These are phyloP conservation scores for Boletus austroedulis DNA, from an alignment of 1,284 basidiomycete genomes.

Conservation along the genomic window DNA sequence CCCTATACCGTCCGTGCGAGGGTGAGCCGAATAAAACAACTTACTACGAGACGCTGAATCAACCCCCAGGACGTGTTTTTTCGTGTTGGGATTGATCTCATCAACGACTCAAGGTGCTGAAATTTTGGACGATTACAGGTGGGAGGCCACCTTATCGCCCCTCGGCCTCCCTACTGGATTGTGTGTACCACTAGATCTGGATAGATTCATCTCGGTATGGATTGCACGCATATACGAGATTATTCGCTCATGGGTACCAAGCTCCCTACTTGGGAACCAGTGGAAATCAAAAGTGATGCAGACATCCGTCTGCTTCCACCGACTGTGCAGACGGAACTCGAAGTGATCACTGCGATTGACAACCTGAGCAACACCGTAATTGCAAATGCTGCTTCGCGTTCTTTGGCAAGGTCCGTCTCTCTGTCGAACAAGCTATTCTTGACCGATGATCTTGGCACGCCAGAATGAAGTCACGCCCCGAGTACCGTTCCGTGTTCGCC, in stretches of 20 bases:
- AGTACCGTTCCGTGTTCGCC: slow-evolving; percentile 72
- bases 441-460: slow-evolving; percentile 1
- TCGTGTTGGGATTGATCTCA: slow-evolving; percentile 84
- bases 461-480: slow-evolving; percentile 80
- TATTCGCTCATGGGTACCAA: slow-evolving; percentile 32
- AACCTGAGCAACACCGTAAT: slow-evolving; percentile 96
- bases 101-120: slow-evolving; percentile 74
- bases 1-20: slow-evolving; percentile 86
- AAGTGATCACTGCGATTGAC: slow-evolving; percentile 86
- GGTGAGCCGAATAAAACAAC: slow-evolving; percentile 53
- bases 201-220: slow-evolving; percentile 77
- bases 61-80: slow-evolving; percentile 84
- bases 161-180: slow-evolving; percentile 87
- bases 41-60: slow-evolving; percentile 5
- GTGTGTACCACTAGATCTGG: slow-evolving; percentile 83
- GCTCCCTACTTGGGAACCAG: slow-evolving; percentile 75
- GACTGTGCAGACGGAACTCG: slow-evolving; percentile 72
- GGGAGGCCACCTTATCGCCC: slow-evolving; percentile 88
- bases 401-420: slow-evolving; percentile 67
- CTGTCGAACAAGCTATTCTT: neutral
- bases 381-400: slow-evolving; percentile 87
- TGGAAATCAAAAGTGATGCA: slow-evolving; percentile 43
- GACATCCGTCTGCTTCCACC: slow-evolving; percentile 61
- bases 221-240: neutral
- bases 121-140: slow-evolving; percentile 86